Conservation (phyloP, 1,284 basidiomycete species). For the Papiliotrema fonsecae region DNA sequence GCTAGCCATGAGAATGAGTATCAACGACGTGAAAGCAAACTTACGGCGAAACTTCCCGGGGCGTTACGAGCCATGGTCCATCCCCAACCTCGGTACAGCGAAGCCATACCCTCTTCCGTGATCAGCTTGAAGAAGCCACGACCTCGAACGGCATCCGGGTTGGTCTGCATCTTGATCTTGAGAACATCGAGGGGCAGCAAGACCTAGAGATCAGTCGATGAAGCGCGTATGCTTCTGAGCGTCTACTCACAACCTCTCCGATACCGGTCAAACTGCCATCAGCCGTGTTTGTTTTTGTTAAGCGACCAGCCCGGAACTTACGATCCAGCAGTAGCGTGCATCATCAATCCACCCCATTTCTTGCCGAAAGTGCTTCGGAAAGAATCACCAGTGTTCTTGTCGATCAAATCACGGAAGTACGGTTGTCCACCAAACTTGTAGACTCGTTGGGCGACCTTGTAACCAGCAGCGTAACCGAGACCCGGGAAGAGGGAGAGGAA, state of each 20-base stretch:
- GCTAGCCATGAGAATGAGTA: constrained; percentile 50
- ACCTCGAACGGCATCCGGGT: constrained; percentile 90
- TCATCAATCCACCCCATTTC: constrained; percentile 90
- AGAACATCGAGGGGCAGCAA: constrained; percentile 91
- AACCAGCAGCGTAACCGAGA: constrained; percentile 94
- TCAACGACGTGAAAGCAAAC: constrained; percentile 33
- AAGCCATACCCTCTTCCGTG: constrained; percentile 77
- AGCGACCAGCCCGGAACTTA: no score
- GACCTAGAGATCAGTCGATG: constrained; percentile 46
- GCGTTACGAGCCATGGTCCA: constrained; percentile 99
- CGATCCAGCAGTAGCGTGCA: constrained; percentile 92
- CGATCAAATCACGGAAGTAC: constrained; percentile 90
- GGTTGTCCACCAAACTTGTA: constrained; percentile 99
- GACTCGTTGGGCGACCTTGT: constrained; percentile 88
- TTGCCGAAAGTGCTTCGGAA: constrained; percentile 90
- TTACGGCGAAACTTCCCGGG: constrained; percentile 87
- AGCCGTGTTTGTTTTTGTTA: background rate
- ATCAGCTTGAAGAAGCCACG: constrained; percentile 87
- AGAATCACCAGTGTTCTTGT: constrained; percentile 64
- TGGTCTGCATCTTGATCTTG: constrained; percentile 98
- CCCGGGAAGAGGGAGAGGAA: constrained; percentile 93
- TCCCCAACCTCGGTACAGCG: constrained; percentile 94
- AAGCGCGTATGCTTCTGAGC: constrained; percentile 5
- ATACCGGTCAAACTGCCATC: constrained; percentile 77
- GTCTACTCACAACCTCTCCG: constrained; percentile 80